These are phyloP conservation scores for Candida gigantensis DNA, from an alignment of 1,139 yeast genomes.

Conservation along the genomic window DNA sequence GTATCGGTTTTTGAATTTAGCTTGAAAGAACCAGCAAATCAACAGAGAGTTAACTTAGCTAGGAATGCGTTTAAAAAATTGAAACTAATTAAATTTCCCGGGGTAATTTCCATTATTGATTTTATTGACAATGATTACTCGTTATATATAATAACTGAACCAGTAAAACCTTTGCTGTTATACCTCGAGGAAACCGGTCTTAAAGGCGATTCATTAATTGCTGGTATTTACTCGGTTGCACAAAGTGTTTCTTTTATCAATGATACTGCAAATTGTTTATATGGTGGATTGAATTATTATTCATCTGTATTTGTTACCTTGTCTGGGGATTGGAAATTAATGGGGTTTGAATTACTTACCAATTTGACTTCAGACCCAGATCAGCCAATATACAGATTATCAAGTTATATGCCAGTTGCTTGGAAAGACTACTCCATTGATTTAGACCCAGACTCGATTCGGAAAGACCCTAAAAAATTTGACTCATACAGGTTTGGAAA, in stretches of 20 bases:
- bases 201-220: slow-evolving; percentile 42
- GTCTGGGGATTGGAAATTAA: slow-evolving; percentile 82
- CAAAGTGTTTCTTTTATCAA: slow-evolving; percentile 64
- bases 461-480: slow-evolving; percentile 49
- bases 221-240: slow-evolving; percentile 62
- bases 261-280: slow-evolving; percentile 61
- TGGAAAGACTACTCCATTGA: slow-evolving; percentile 7
- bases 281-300: slow-evolving; percentile 58
- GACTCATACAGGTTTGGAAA: slow-evolving; percentile 69
- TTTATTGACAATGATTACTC: slow-evolving; percentile 63
- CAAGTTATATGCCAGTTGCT: slow-evolving; percentile 11
- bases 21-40: slow-evolving; percentile 39
- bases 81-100: slow-evolving; percentile 75
- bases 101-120: slow-evolving; percentile 68
- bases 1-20: slow-evolving; percentile 69
- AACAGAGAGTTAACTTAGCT: slow-evolving; percentile 43
- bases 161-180: slow-evolving; percentile 59
- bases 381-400: slow-evolving; percentile 41
- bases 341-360: slow-evolving; percentile 77
- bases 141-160: slow-evolving; percentile 77
- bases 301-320: slow-evolving; percentile 62
- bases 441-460: slow-evolving; percentile 11
- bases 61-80: slow-evolving; percentile 64
- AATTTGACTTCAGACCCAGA: slow-evolving; percentile 52
- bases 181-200: slow-evolving; percentile 27